Base-by-base conservation (phyloP, 306 rosid species). In the Citrullus mucosospermus region DNA sequence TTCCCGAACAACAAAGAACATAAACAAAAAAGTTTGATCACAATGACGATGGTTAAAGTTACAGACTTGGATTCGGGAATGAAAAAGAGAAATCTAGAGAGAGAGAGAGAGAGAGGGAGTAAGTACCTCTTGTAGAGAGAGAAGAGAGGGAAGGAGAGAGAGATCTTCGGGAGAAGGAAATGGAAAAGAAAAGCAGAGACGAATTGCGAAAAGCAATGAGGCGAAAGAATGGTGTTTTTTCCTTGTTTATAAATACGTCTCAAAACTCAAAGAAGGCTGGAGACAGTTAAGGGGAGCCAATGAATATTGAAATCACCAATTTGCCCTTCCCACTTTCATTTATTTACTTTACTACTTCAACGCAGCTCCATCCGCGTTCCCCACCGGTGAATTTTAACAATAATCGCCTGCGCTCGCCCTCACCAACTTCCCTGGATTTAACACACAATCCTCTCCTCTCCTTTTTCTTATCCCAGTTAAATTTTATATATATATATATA, bases 201-300 rank as follows among this genome's bases (percentile, higher is more conserved):
- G 55, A 59, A 59, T 56, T 61, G 11, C 2, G 70, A 1, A 66
- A 58, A 77, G 43, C 16, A 22, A 55, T 30, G 78, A 16, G 48
- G 51, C 51, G 63, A 53, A 55, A 53, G 50, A 18, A 55, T 18
- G 18, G 66, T 9, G 34, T 10, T 17, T n/a, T 67, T 39, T 67
- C 5, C 38, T 73, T 9, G 25, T 51, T 74, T 74, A 50, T 56
- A 76, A 76, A 18, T 56, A 38, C 79, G 79, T 18, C 53, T n/a
- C 15, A 30, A 36, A 36, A 14, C 48, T 74, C 44, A 17, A 7
- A 38, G 51, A 18, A 48, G 11, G 36, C 16, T 15, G 43, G 81
- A 62, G 81, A 78, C 81, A 65, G 81, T 78, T 78, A 78, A 63
- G 81, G 81, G 16, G 61, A 78, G 38, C 75, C 75, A 41, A 62